Base-by-base conservation (phyloP, 257 asterid species). In the Solanum stenotomum region DNA sequence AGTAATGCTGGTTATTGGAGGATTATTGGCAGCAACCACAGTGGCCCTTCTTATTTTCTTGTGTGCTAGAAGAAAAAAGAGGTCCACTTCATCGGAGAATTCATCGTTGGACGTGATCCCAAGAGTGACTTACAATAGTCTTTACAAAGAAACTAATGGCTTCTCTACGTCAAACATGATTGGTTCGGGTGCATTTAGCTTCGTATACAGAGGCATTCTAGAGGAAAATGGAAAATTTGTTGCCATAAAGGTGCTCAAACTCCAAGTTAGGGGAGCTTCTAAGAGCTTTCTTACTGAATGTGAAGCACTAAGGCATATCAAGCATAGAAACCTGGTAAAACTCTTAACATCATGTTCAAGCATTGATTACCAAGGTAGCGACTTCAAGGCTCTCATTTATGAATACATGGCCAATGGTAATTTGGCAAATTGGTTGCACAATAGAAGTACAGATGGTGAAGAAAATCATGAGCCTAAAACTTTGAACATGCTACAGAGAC, bases 271-370 rank as follows among this genome's bases (percentile, higher is more conserved):
- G 31, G 92, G 92, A 87, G 89, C 92, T 20, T 37, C 37, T 20
- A 88, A 81, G 85, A 87, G 89, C 72, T 90, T 90, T 31, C 10
- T 90, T 29, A 88, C 89, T 0, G 91, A 90, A 38, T 90, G 91
- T 23, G 89, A 90, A 72, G 88, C 89, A 16, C 68, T 90, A 23
- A 88, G 88, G 77, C 87, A 74, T 40, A 87, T 83, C 52, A 89
- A 90, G 78, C 92, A 90, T 31, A 84, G 88, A 27, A 90, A 90
- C 86, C 68, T 90, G 34, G 91, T 88, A 11, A 90, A 90, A 44
- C 33, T 90, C 61, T 23, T 90, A 31, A 88, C 92, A 18, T 87
- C 89, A 29, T 90, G 92, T 86, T 90, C 91, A 3, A 86, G 92
- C 14, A 27, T 86, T 25, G 92, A 90, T 83, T 84, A 72, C 78